phyloP scores from a whole-genome alignment of 352 stramenopile species.

The Pythium insidiosum region DNA sequence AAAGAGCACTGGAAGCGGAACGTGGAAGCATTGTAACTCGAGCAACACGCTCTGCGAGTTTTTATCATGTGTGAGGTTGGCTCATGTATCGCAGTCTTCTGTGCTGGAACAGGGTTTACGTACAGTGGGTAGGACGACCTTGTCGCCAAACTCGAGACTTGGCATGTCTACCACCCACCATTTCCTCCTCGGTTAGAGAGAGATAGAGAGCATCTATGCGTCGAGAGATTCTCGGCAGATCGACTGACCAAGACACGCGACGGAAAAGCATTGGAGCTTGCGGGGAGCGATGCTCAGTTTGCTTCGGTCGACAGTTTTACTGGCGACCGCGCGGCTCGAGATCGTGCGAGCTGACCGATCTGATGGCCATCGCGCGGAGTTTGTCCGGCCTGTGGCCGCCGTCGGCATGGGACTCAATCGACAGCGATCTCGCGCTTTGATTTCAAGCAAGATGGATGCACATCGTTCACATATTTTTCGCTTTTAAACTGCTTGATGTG shows the following conservation, averaged over 20 bases:
- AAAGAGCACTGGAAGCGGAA: constrained; percentile 44
- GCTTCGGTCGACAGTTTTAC: neutral
- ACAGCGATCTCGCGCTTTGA: too few species aligned
- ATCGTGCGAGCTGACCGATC: neutral
- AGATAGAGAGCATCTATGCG: neutral
- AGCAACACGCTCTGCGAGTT: constrained; percentile 30
- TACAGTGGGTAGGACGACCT: constrained; percentile 46
- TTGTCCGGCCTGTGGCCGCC: too few species aligned
- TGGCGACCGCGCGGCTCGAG: neutral
- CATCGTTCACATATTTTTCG: too few species aligned
- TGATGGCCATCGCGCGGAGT: too few species aligned
- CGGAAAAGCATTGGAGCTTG: constrained; percentile 50
- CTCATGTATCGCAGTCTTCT: neutral
- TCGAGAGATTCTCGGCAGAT: too few species aligned
- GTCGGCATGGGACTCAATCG: too few species aligned
- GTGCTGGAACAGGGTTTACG: neutral
- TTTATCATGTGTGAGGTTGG: neutral
- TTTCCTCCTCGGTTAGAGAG: neutral
- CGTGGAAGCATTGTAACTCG: constrained; percentile 46
- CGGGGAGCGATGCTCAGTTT: constrained; percentile 19
- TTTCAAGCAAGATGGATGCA: too few species aligned
- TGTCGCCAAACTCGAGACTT: constrained; percentile 60
- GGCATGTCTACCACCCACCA: constrained; percentile 29
- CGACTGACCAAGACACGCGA: constrained; percentile 53
- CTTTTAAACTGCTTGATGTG: too few species aligned